A percentile compares a stretch with the other conserved stretches of the same genome.
These are phyloP conservation scores for Salix viminalis DNA, from an alignment of 345 rosid species.

Conservation along the genomic window DNA sequence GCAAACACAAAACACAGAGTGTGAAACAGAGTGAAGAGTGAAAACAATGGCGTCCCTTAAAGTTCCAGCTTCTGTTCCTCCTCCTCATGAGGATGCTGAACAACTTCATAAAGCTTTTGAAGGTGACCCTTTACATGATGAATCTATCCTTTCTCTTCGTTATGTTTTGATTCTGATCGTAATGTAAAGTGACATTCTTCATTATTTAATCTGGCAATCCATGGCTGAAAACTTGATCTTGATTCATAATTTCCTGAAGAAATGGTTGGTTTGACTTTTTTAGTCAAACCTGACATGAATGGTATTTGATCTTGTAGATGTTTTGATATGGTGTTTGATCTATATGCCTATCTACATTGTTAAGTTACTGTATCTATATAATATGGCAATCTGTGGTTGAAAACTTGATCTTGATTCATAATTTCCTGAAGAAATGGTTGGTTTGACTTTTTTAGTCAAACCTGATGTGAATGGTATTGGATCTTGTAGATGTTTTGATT, in stretches of 20 bases:
- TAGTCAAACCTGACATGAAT: background rate
- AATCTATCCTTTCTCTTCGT: background rate
- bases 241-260: background rate
- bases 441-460: background rate
- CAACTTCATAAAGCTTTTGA: constrained; percentile 76
- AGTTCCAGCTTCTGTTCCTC: constrained; percentile 57
- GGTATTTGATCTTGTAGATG: background rate
- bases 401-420: background rate
- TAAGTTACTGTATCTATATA: background rate
- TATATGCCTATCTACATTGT: background rate
- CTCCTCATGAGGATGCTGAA: constrained; percentile 81
- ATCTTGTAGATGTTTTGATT: background rate
- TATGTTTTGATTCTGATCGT: background rate
- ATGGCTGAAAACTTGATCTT: background rate
- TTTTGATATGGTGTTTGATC: background rate
- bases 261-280: background rate
- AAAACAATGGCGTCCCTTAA: constrained; percentile 63
- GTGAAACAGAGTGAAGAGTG: constrained; percentile 10
- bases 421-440: background rate
- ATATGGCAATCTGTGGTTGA: background rate
- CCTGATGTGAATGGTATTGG: background rate
- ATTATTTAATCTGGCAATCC: background rate
- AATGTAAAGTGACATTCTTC: background rate
- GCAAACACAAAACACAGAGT: background rate
- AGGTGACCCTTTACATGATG: constrained; percentile 34